A percentile compares a stretch with the other conserved stretches of the same genome.
phyloP scores from a whole-genome alignment of 495 filamentous ascomycete genomes.

The Paragyromitra xinjiangensis region DNA sequence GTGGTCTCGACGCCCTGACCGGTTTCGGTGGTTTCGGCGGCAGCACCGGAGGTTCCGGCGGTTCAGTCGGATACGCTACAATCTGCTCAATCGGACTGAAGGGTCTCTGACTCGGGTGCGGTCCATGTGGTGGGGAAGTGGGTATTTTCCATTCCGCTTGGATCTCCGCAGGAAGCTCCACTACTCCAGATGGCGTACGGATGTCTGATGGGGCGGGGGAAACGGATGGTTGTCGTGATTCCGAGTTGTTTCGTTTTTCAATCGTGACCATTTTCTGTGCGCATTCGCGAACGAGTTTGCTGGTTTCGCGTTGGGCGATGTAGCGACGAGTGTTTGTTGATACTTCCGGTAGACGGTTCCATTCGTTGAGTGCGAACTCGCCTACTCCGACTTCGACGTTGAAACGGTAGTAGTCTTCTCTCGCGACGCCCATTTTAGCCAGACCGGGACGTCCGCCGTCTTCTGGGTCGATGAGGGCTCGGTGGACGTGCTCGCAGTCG shows the following conservation, averaged over 20 bases:
- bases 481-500: conserved; percentile 90
- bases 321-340: conserved; percentile 89
- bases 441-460: conserved; percentile 68
- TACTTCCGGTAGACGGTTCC: conserved; percentile 91
- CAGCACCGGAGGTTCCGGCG: conserved; percentile 10
- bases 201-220: not conserved
- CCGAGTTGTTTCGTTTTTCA: not conserved
- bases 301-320: conserved; percentile 71
- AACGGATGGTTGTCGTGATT: not conserved
- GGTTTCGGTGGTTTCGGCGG: conserved; percentile 20
- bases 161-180: not conserved
- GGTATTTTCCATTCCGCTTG: not conserved
- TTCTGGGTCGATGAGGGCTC: conserved; percentile 71
- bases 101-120: conserved; percentile 2
- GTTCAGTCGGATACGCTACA: conserved; percentile 28
- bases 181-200: not conserved
- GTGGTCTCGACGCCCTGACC: conserved; percentile 25
- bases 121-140: not conserved
- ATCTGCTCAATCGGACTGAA: conserved; percentile 42
- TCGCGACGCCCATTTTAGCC: conserved; percentile 77
- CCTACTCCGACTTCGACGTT: conserved; percentile 98
- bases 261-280: conserved; percentile 51
- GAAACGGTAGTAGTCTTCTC: conserved; percentile 94
- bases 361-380: conserved; percentile 99
- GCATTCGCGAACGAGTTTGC: conserved; percentile 46